phyloP scores from a whole-genome alignment of 2,329 filamentous ascomycete genomes.

The Cladosporium sphaerospermum region DNA sequence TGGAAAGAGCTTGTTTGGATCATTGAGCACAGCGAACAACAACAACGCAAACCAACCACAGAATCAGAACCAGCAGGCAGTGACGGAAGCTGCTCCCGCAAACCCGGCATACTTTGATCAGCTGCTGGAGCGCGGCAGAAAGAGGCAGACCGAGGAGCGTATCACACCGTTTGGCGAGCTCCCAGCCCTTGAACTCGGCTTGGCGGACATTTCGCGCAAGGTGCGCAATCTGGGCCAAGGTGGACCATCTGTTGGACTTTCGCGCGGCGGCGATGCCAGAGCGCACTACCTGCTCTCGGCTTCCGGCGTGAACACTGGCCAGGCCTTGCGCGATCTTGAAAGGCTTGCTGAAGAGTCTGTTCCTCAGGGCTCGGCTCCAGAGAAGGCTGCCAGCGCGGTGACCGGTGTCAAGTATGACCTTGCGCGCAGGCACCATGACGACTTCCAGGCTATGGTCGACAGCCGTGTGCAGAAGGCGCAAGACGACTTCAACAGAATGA shows the following conservation, averaged over 20 bases:
- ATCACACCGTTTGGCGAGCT: constrained; percentile 65
- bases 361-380: neutral
- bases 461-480: constrained; percentile 66
- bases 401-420: constrained; percentile 26
- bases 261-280: constrained; percentile 41
- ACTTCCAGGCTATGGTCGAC: constrained; percentile 52
- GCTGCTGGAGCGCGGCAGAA: constrained; percentile 57
- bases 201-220: constrained; percentile 75
- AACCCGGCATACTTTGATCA: constrained; percentile 60
- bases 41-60: constrained; percentile 11
- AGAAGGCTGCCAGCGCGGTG: constrained; percentile 3
- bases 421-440: constrained; percentile 42
- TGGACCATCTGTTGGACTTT: constrained; percentile 51
- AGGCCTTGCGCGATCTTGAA: constrained; percentile 73
- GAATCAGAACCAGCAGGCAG: constrained; percentile 14
- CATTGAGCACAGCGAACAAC: constrained; percentile 12
- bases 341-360: constrained; percentile 21
- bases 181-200: constrained; percentile 80
- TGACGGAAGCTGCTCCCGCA: constrained; percentile 26
- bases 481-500: constrained; percentile 84
- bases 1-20: constrained; percentile 22
- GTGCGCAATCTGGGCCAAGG: constrained; percentile 74
- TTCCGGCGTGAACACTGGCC: constrained; percentile 83
- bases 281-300: constrained; percentile 87
- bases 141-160: constrained; percentile 62